Evolutionary conservation across 2,329 filamentous ascomycete species (phyloP), one percentile per base, ranked within the genome.

Genomic region (Dactylellina haptotyla): DNA sequence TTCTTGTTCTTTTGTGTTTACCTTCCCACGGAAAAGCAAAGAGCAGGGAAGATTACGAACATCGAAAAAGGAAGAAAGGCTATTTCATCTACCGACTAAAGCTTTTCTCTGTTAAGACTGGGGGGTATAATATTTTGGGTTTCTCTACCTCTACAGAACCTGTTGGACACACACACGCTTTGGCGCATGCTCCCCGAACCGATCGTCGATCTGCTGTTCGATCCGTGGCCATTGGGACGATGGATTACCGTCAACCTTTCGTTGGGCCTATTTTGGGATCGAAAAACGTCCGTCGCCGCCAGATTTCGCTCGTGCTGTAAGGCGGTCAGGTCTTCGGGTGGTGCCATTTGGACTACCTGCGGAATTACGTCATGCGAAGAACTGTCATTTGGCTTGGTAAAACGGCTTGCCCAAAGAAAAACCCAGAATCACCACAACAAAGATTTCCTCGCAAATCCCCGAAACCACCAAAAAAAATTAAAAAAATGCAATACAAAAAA

Each of bases 391-490:
- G 16, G 41, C 57, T 51, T 50, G 32, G 10, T 6, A 39, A 25
- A 3, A 56, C 28, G 26, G 3, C 26, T 9, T 20, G 14, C 4
- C 6, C 12, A 14, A 39, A 37, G 32, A 46, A 56, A 56, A 56
- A 53, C 26, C 34, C 61, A 39, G 12, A 20, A 45, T 37, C 61
- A 53, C 34, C n/a, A 18, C 32, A 58, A 43, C n/a, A n/a, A n/a
- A n/a, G n/a, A 58, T 39, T n/a, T 28, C 10, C 26, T 65, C 62
- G 51, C 62, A 65, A 64, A 54, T 54, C 23, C 25, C 59, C 59
- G 59, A 23, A 3, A 10, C 23, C 20, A 9, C 26, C 37, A 51
- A 12, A n/a, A n/a, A n/a, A n/a, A n/a, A n/a, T n/a, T n/a, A n/a
- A n/a, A n/a, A n/a, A n/a, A n/a, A n/a, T n/a, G n/a, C n/a, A n/a